Conservation (phyloP, 2,329 filamentous ascomycete species). For the Cadophora sp. region DNA sequence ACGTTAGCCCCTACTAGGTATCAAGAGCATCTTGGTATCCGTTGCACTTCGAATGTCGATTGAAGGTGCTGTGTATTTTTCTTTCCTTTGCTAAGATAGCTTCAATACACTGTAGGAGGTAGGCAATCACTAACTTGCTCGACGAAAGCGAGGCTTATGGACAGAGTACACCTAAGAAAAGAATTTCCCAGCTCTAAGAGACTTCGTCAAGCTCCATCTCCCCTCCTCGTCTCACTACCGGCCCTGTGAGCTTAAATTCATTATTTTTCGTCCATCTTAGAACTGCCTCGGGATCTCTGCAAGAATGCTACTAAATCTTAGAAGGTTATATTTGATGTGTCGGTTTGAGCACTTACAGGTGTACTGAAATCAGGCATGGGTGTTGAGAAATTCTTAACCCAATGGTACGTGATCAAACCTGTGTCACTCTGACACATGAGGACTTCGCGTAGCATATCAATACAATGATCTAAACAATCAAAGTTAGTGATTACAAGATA, state of each 20-base stretch:
- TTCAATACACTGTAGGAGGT: too few relatives aligned
- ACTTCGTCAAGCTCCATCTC: background rate
- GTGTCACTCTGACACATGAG: background rate
- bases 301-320: background rate
- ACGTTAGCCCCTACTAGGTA: too few relatives aligned
- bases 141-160: too few relatives aligned
- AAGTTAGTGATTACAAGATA: background rate
- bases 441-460: background rate
- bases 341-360: too few relatives aligned
- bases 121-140: too few relatives aligned
- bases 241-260: background rate
- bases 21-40: too few relatives aligned
- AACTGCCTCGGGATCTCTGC: background rate
- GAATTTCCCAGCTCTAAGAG: too few relatives aligned
- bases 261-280: background rate
- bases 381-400: background rate
- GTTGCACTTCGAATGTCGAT: too few relatives aligned
- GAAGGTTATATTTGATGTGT: background rate
- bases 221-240: background rate
- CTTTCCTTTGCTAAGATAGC: too few relatives aligned
- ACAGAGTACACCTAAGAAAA: too few relatives aligned
- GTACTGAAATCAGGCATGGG: background rate
- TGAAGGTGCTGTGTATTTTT: too few relatives aligned
- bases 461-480: background rate
- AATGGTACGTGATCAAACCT: background rate